phyloP scores from a whole-genome alignment of 192 early-diverging fungal species.

The Podila epicladia region DNA sequence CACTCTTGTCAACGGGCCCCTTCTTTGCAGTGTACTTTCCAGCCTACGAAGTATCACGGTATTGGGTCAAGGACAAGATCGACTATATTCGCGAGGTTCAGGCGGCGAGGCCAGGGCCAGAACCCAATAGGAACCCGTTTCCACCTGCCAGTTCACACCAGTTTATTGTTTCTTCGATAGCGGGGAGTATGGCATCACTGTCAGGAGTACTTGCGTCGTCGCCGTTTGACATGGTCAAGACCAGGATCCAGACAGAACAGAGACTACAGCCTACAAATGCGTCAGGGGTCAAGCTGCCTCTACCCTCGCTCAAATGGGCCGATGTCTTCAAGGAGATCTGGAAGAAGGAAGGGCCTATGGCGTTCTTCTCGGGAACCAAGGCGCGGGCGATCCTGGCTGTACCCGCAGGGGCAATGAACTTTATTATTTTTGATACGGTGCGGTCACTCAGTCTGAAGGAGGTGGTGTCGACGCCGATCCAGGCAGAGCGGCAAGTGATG shows the following conservation, averaged over 20 bases:
- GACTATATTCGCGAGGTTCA: constrained; percentile 28
- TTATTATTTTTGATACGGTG: constrained; percentile 50
- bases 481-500: constrained; percentile 16
- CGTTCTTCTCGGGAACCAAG: constrained; percentile 27
- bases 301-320: constrained; percentile 28
- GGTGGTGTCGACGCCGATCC: constrained; percentile 4
- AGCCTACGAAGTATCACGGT: constrained; percentile 28
- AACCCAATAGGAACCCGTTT: constrained; percentile 25
- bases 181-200: constrained; percentile 37
- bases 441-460: constrained; percentile 37
- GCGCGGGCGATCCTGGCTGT: constrained; percentile 31
- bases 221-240: constrained; percentile 49
- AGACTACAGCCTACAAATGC: constrained; percentile 26
- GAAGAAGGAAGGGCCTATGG: constrained; percentile 45
- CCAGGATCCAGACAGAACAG: constrained; percentile 47
- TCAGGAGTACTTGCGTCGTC: constrained; percentile 29
- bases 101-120: constrained; percentile 3
- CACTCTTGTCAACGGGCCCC: constrained; percentile 30
- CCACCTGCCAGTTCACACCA: constrained; percentile 16
- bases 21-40: constrained; percentile 50
- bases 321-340: constrained; percentile 28
- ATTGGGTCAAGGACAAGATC: constrained; percentile 27
- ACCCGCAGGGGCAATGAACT: constrained; percentile 47
- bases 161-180: constrained; percentile 33
- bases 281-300: constrained; percentile 32